These are phyloP conservation scores for Phytophthora sansomeana DNA, from an alignment of 352 stramenopile genomes.

Conservation along the genomic window DNA sequence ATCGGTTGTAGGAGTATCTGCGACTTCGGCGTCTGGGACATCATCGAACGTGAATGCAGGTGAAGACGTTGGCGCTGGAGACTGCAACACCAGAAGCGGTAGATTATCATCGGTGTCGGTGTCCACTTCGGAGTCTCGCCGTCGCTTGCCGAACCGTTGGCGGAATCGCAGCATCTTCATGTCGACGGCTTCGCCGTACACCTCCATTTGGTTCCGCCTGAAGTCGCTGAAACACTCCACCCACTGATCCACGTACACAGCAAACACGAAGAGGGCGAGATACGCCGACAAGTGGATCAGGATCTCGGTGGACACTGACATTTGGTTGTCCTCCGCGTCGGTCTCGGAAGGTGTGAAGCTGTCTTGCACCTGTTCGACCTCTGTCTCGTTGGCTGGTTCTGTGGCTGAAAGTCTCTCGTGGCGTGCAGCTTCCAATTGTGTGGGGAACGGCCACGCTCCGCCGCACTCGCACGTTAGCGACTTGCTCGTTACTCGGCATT, in stretches of 20 bases:
- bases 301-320: constrained; percentile 46
- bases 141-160: constrained; percentile 37
- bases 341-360: constrained; percentile 1
- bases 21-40: constrained; percentile 2
- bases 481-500: constrained; percentile 68
- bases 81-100: constrained; percentile 32
- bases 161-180: constrained; percentile 36
- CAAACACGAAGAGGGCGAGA: constrained; percentile 46
- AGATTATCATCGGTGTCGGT: constrained; percentile 30
- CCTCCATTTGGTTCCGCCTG: constrained; percentile 46
- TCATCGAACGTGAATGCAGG: constrained; percentile 27
- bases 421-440: constrained; percentile 1
- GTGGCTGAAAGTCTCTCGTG: constrained; percentile 33
- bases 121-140: constrained; percentile 14
- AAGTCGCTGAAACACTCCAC: constrained; percentile 50
- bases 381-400: constrained; percentile 24
- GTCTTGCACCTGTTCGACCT: constrained; percentile 3
- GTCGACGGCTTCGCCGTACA: constrained; percentile 26
- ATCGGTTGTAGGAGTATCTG: background rate
- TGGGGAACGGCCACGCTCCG: constrained; percentile 31
- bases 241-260: constrained; percentile 49
- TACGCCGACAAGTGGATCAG: constrained; percentile 49
- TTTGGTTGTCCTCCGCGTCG: constrained; percentile 27
- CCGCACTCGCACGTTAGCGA: constrained; percentile 62
- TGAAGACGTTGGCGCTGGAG: constrained; percentile 19